These are phyloP conservation scores for Drosera capensis DNA, from an alignment of 148 eudicot genomes.

Conservation along the genomic window DNA sequence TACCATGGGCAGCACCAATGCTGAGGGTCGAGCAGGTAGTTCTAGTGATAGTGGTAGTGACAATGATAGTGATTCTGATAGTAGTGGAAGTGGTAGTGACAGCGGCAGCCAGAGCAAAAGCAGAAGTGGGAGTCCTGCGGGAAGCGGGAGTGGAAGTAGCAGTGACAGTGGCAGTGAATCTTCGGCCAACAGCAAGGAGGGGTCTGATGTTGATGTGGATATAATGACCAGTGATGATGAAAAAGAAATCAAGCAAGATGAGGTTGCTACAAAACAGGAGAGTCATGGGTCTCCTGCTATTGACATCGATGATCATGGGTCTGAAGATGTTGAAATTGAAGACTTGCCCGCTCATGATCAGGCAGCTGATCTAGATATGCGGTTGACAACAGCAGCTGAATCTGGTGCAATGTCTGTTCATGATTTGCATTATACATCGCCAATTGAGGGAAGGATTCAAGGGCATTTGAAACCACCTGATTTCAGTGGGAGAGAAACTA, in stretches of 20 bases:
- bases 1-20: conserved; percentile 41
- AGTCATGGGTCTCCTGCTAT: conserved; percentile 39
- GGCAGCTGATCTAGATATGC: conserved; percentile 21
- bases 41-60: conserved; percentile 60
- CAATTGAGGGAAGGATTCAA: conserved; percentile 19
- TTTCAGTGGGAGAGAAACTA: conserved; percentile 18
- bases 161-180: conserved; percentile 91
- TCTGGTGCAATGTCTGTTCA: conserved; percentile 18
- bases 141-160: conserved; percentile 68
- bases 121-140: conserved; percentile 60
- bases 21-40: conserved; percentile 39
- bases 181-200: conserved; percentile 82
- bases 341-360: conserved; percentile 28
- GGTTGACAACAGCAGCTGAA: conserved; percentile 13
- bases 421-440: conserved; percentile 16
- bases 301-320: conserved; percentile 46
- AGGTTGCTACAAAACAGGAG: conserved; percentile 28
- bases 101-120: conserved; percentile 52
- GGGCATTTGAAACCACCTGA: conserved; percentile 13
- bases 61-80: conserved; percentile 58
- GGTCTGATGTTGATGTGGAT: conserved; percentile 88
- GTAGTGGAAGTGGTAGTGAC: conserved; percentile 45
- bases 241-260: conserved; percentile 40
- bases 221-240: conserved; percentile 72
- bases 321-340: conserved; percentile 54